Evolutionary conservation across 129 eudicot genomes (phyloP).

Genomic region (Kitagawia praeruptora): DNA sequence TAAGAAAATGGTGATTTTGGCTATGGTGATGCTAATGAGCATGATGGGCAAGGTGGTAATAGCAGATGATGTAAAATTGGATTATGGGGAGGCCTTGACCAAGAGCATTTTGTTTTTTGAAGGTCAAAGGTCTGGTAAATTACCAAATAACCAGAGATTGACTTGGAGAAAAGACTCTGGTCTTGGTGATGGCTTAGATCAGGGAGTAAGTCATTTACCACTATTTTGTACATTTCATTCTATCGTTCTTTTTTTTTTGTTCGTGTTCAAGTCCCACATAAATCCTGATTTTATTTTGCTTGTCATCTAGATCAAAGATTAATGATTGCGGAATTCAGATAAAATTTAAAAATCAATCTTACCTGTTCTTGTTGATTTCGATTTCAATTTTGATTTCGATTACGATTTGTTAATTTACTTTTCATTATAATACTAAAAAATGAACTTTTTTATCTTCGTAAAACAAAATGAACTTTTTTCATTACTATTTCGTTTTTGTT

Average conservation of each 20-base stretch:
- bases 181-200: slow-evolving; percentile 38
- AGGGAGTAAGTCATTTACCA: slow-evolving; percentile 15
- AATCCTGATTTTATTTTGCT: too few relatives aligned
- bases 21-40: not conserved
- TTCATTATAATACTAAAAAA: too few relatives aligned
- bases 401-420: too few relatives aligned
- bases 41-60: not conserved
- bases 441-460: too few relatives aligned
- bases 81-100: slow-evolving; percentile 50
- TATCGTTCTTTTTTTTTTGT: not conserved
- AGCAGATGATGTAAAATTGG: slow-evolving; percentile 1
- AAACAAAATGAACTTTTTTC: too few relatives aligned
- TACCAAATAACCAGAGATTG: slow-evolving; percentile 46
- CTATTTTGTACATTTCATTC: not conserved
- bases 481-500: not conserved
- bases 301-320: too few relatives aligned
- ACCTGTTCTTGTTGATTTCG: too few relatives aligned
- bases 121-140: slow-evolving; percentile 57
- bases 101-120: slow-evolving; percentile 51
- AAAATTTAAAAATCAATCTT: too few relatives aligned
- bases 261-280: too few relatives aligned
- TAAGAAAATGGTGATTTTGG: not conserved
- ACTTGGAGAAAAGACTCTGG: slow-evolving; percentile 49
- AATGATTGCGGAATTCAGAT: too few relatives aligned
- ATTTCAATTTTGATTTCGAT: too few relatives aligned